phyloP scores from a whole-genome alignment of 2,329 filamentous ascomycete genomes.

The Diaporthe humulicola region DNA sequence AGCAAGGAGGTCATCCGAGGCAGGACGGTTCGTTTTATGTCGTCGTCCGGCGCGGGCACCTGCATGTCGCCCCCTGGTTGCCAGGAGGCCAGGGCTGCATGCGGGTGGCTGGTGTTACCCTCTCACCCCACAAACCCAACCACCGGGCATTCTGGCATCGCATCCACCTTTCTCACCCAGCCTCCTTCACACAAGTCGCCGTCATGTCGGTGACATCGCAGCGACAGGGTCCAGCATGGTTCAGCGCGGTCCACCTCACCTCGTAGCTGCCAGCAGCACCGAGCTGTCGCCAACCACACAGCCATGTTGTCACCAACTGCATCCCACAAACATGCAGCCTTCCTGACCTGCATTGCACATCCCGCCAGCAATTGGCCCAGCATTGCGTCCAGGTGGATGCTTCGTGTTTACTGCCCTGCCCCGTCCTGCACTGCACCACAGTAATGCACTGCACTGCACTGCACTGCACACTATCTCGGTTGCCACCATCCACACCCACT shows the following conservation, averaged over 20 bases:
- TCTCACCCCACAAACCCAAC: conserved; percentile 35
- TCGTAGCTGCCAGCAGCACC: conserved; percentile 5
- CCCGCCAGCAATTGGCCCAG: conserved; percentile 37
- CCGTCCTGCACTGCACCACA: conserved; percentile 24
- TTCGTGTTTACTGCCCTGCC: conserved; percentile 17
- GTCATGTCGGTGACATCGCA: conserved; percentile 27
- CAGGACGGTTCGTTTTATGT: conserved; percentile 6
- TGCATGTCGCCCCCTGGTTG: conserved; percentile 12
- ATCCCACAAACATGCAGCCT: conserved; percentile 34
- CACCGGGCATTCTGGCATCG: conserved; percentile 34
- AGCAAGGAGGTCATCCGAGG: background rate
- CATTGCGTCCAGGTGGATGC: conserved; percentile 32
- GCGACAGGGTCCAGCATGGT: conserved; percentile 21
- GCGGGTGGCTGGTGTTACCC: conserved; percentile 39
- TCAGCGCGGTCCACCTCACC: conserved; percentile 2
- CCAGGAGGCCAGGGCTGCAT: conserved; percentile 28
- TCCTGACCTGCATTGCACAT: conserved; percentile 34
- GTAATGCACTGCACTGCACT: conserved; percentile 14
- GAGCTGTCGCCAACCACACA: conserved; percentile 38
- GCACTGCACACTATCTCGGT: conserved; percentile 1
- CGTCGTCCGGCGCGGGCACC: background rate
- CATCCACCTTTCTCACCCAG: conserved; percentile 33
- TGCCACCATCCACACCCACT: conserved; percentile 5
- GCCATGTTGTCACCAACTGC: conserved; percentile 19
- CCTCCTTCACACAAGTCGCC: conserved; percentile 31